Conservation (phyloP, 305 asterid genomes). For the Petunia hybrid region DNA sequence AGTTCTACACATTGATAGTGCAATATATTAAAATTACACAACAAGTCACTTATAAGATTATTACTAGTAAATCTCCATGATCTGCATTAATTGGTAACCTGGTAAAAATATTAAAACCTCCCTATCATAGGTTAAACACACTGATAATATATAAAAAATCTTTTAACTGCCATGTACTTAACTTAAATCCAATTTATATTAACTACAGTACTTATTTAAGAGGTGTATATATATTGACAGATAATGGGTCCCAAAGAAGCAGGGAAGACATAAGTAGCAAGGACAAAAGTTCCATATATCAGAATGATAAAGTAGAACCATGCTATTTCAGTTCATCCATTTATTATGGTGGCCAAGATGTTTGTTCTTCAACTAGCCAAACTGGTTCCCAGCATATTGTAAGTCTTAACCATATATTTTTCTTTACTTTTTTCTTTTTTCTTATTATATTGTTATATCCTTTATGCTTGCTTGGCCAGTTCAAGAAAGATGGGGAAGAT, state of each 20-base stretch:
- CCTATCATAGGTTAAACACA: no score
- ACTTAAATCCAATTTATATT: no score
- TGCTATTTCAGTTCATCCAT: conserved; percentile 81
- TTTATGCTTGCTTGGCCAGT: conserved; percentile 12
- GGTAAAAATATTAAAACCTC: no score
- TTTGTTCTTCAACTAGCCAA: conserved; percentile 50
- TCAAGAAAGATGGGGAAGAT: conserved; percentile 39
- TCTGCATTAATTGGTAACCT: no score
- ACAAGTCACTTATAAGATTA: no score
- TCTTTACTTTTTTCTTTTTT: background rate
- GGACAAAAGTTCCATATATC: conserved; percentile 41
- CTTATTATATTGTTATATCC: background rate
- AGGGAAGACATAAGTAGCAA: conserved; percentile 37
- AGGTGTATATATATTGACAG: conserved; percentile 39
- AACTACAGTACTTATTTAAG: background rate
- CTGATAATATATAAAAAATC: no score
- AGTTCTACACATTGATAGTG: no score
- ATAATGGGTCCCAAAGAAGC: conserved; percentile 41
- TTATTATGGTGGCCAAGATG: conserved; percentile 79
- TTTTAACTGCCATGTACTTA: no score
- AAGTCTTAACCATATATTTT: background rate
- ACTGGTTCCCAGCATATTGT: conserved; percentile 39
- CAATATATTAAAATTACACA: no score
- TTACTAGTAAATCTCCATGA: no score
- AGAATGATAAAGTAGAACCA: conserved; percentile 54